Percentiles rank a stretch among this genome's conserved stretches.
These are phyloP conservation scores for Cucurbita moschata DNA, from an alignment of 306 rosid genomes.

Conservation along the genomic window DNA sequence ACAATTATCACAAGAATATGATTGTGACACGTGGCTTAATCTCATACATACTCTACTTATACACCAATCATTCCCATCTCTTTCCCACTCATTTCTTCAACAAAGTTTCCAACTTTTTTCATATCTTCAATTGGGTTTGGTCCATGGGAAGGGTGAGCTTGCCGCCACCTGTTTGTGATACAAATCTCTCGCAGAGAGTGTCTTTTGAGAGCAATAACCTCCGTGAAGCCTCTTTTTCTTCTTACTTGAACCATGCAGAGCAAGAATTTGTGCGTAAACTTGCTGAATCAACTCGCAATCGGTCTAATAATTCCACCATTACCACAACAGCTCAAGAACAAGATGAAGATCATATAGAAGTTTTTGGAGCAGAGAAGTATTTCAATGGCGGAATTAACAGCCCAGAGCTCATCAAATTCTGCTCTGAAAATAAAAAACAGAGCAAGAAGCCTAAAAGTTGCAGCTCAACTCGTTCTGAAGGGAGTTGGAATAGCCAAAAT, in stretches of 20 bases:
- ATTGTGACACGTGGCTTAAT: no score
- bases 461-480: constrained; percentile 20
- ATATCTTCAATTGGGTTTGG: background rate
- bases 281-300: background rate
- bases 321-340: constrained; percentile 14
- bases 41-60: background rate
- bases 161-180: constrained; percentile 5
- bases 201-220: background rate
- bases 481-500: constrained; percentile 76
- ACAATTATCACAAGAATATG: no score
- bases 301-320: background rate
- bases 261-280: constrained; percentile 6
- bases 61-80: background rate
- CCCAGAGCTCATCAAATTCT: constrained; percentile 17
- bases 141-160: constrained; percentile 2
- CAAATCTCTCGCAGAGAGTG: background rate
- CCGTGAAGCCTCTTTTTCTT: constrained; percentile 9
- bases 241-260: constrained; percentile 4
- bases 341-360: constrained; percentile 60
- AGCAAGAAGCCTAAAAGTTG: constrained; percentile 13
- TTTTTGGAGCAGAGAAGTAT: constrained; percentile 79
- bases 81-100: background rate
- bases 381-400: constrained; percentile 51
- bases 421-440: constrained; percentile 18
- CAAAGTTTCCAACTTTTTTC: background rate